These are phyloP conservation scores for Aureobasidium sp. DNA, from an alignment of 2,329 filamentous ascomycete species.

Conservation along the genomic window DNA sequence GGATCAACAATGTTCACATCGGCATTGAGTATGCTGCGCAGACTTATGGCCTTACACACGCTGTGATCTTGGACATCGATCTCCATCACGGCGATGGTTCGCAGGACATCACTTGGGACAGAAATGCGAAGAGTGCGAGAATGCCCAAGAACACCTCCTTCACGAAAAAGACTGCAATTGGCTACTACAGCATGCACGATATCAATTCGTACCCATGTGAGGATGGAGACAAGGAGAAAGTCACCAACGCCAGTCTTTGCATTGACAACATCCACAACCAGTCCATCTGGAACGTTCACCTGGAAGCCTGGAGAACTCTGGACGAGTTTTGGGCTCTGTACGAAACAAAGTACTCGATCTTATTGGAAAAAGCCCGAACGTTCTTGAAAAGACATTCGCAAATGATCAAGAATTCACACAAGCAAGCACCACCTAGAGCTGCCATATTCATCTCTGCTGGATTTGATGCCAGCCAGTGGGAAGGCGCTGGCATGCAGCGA, in stretches of 20 bases:
- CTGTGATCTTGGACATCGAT: constrained; percentile 88
- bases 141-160: constrained; percentile 63
- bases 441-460: constrained; percentile 94
- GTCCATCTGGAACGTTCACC: constrained; percentile 91
- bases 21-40: constrained; percentile 87
- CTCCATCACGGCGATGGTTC: constrained; percentile 94
- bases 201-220: constrained; percentile 99
- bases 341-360: constrained; percentile 64
- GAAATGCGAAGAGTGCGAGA: constrained; percentile 63
- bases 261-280: constrained; percentile 92
- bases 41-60: constrained; percentile 80
- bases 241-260: constrained; percentile 88
- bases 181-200: constrained; percentile 94
- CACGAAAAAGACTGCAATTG: constrained; percentile 80
- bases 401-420: constrained; percentile 50
- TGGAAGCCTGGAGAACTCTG: constrained; percentile 77
- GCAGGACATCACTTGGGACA: constrained; percentile 85
- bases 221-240: constrained; percentile 84
- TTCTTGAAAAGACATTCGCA: constrained; percentile 71
- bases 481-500: constrained; percentile 85
- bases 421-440: constrained; percentile 61
- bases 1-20: constrained; percentile 97
- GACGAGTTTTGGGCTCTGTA: constrained; percentile 88
- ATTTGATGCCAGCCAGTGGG: constrained; percentile 95
- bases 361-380: constrained; percentile 72